These are phyloP conservation scores for Rhynchospora breviuscula DNA, from an alignment of 176 grass and related monocot species.

Conservation along the genomic window DNA sequence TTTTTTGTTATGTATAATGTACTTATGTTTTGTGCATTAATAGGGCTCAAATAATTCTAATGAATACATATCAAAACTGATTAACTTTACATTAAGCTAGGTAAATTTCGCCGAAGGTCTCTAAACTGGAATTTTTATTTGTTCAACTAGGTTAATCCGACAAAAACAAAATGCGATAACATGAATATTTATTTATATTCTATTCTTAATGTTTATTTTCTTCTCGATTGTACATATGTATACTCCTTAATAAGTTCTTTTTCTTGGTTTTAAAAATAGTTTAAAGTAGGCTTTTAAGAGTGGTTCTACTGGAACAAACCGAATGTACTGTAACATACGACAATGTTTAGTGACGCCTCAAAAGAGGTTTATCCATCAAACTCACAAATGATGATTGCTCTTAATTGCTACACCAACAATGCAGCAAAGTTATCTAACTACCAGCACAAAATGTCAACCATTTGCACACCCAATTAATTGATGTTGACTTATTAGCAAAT, in stretches of 20 bases:
- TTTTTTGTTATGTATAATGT: too few species aligned
- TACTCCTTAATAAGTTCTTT: neutral
- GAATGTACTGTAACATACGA: too few species aligned
- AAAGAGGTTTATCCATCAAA: neutral
- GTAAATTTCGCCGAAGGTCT: neutral
- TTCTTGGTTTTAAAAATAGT: neutral
- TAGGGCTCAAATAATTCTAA: too few species aligned
- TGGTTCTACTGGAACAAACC: neutral
- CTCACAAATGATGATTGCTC: neutral
- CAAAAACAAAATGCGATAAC: neutral
- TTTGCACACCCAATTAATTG: slow-evolving; percentile 5
- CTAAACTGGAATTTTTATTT: neutral
- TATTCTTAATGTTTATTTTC: neutral
- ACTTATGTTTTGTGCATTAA: too few species aligned
- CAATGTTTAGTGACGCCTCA: neutral
- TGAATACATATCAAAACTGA: too few species aligned
- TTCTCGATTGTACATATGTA: neutral
- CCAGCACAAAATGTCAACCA: neutral
- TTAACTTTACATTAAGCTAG: neutral
- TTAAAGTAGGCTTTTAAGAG: neutral
- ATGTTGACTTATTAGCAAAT: neutral
- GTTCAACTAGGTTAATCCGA: neutral
- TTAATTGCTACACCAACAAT: neutral
- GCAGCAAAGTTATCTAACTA: neutral
- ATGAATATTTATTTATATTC: neutral